These are phyloP conservation scores for Cadophora sp. DNA, from an alignment of 2,329 filamentous ascomycete genomes.

Conservation along the genomic window DNA sequence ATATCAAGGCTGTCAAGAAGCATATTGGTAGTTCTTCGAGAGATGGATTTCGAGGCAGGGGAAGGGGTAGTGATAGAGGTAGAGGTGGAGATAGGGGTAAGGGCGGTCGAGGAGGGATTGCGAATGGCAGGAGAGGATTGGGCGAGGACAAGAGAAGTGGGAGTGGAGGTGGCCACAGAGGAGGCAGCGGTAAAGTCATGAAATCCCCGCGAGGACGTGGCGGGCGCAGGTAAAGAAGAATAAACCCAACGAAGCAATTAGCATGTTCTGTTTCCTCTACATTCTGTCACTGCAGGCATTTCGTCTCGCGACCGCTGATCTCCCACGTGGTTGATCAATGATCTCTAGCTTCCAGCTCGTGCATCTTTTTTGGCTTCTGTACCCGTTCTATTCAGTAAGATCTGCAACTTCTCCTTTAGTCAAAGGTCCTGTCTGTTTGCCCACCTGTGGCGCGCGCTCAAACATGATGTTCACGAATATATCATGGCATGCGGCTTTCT, in stretches of 20 bases:
- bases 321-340: not conserved
- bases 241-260: not conserved
- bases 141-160: constrained; percentile 48
- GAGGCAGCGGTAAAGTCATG: constrained; percentile 40
- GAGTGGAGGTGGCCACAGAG: constrained; percentile 22
- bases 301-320: not conserved
- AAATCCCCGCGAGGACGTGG: constrained; percentile 41
- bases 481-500: no score
- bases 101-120: constrained; percentile 56
- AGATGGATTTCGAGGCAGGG: constrained; percentile 42
- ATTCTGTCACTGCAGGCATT: not conserved
- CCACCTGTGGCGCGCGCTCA: no score
- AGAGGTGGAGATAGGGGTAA: constrained; percentile 47
- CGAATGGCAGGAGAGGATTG: constrained; percentile 55
- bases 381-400: no score
- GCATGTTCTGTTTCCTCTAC: not conserved
- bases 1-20: constrained; percentile 58
- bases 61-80: constrained; percentile 42
- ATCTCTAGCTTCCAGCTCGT: no score
- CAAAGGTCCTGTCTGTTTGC: no score
- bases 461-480: no score
- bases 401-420: no score
- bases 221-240: constrained; percentile 29
- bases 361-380: no score
- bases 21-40: constrained; percentile 45